phyloP scores from a whole-genome alignment of 371 early-diverging fungal species.

The Apophysomyces elegans region DNA sequence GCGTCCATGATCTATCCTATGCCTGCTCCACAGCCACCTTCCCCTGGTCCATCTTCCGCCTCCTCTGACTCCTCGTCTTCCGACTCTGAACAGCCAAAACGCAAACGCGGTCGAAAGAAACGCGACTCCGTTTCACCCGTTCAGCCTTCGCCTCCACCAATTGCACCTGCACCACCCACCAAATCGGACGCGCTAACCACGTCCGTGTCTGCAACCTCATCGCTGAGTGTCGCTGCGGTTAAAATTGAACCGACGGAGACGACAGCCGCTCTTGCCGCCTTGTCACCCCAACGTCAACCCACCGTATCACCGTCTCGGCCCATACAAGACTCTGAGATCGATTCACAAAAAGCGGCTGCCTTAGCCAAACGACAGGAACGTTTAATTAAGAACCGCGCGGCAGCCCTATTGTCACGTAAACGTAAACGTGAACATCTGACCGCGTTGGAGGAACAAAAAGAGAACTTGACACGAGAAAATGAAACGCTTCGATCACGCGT shows the following conservation, averaged over 20 bases:
- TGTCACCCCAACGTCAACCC: not conserved
- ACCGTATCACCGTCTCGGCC: not conserved
- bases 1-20: not conserved
- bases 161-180: not conserved
- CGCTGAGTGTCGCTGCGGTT: no score
- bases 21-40: conserved; percentile 6
- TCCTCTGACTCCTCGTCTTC: conserved; percentile 17
- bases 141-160: conserved; percentile 7
- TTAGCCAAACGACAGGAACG: conserved; percentile 80
- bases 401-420: conserved; percentile 87
- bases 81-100: conserved; percentile 26
- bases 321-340: conserved; percentile 6
- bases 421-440: conserved; percentile 85
- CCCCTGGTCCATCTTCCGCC: not conserved
- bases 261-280: no score
- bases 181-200: no score
- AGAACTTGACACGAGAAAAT: conserved; percentile 65
- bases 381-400: conserved; percentile 89
- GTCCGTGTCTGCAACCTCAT: no score
- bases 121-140: conserved; percentile 8
- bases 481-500: conserved; percentile 54
- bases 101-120: conserved; percentile 35
- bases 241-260: not conserved
- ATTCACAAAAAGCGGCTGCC: conserved; percentile 28
- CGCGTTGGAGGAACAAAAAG: conserved; percentile 70